A percentile compares a stretch with the other conserved stretches of the same genome.
Evolutionary conservation across 768 basidiomycete genomes (phyloP).

Genomic region (Mycena amicta): DNA sequence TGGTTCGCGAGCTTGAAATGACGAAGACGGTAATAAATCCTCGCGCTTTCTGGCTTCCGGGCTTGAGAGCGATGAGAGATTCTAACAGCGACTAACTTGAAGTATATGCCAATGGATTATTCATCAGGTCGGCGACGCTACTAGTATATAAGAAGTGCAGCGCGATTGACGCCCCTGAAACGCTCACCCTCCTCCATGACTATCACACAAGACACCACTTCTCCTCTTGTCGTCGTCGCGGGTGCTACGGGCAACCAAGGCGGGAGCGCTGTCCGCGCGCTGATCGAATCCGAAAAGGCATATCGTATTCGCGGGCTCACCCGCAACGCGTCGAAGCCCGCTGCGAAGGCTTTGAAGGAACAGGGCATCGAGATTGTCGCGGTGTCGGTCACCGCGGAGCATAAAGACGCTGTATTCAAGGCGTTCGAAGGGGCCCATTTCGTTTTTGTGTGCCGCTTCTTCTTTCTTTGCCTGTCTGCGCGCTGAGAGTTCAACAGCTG

Average conservation of each 20-base stretch:
- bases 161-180: too few species aligned
- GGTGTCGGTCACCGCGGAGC: background rate
- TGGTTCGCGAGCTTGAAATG: background rate
- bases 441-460: slow-evolving; percentile 7
- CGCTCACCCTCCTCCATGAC: too few species aligned
- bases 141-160: too few species aligned
- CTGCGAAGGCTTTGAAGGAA: slow-evolving; percentile 1
- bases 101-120: background rate
- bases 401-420: background rate
- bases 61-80: background rate
- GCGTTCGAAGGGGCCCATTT: slow-evolving; percentile 4
- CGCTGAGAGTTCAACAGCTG: too few species aligned
- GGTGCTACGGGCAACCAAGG: slow-evolving; percentile 12
- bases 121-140: background rate
- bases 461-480: too few species aligned
- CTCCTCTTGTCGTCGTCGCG: slow-evolving; percentile 10
- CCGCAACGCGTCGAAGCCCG: slow-evolving; percentile 8
- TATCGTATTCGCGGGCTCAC: slow-evolving; percentile 17
- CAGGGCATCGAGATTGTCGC: slow-evolving; percentile 10
- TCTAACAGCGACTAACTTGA: background rate
- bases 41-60: background rate
- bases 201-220: background rate
- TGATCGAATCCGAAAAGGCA: slow-evolving; percentile 1
- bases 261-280: slow-evolving; percentile 7
- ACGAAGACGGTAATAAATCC: background rate